Conservation (phyloP, 495 filamentous ascomycete genomes). For the Penicillium canescens region DNA sequence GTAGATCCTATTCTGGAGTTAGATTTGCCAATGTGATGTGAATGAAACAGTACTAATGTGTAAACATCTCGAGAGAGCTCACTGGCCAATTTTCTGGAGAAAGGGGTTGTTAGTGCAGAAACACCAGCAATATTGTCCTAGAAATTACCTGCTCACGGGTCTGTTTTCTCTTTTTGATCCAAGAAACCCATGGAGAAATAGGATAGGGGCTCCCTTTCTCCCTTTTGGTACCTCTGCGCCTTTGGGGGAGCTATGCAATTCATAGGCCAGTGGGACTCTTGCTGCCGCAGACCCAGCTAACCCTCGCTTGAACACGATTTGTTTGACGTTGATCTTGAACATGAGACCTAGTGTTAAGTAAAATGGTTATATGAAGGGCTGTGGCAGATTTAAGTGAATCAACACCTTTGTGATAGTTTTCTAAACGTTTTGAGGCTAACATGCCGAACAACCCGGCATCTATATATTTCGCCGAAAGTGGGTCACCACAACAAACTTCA, state of each 20-base stretch:
- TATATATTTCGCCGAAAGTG: too few species aligned
- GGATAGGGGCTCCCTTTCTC: conserved; percentile 2
- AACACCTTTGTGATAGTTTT: too few species aligned
- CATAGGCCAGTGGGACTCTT: conserved; percentile 11
- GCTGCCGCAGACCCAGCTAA: neutral
- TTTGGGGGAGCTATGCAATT: conserved; percentile 1
- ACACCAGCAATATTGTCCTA: conserved; percentile 63
- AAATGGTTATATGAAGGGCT: too few species aligned
- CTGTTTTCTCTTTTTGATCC: conserved; percentile 67
- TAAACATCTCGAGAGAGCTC: conserved; percentile 11
- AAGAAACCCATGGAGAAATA: conserved; percentile 22
- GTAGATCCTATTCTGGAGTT: conserved; percentile 59
- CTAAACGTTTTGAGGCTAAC: too few species aligned
- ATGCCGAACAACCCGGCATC: too few species aligned
- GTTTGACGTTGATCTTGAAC: too few species aligned
- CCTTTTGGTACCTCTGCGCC: neutral
- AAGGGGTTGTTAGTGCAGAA: too few species aligned
- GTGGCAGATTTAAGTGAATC: too few species aligned
- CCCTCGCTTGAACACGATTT: too few species aligned
- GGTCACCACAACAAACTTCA: too few species aligned
- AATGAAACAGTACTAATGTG: conserved; percentile 5
- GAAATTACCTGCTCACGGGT: conserved; percentile 83
- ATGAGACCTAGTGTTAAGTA: too few species aligned
- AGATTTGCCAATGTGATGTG: neutral
- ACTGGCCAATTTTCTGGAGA: conserved; percentile 2